Conservation (phyloP, 331 rosid species). For the Quercus lobata region DNA sequence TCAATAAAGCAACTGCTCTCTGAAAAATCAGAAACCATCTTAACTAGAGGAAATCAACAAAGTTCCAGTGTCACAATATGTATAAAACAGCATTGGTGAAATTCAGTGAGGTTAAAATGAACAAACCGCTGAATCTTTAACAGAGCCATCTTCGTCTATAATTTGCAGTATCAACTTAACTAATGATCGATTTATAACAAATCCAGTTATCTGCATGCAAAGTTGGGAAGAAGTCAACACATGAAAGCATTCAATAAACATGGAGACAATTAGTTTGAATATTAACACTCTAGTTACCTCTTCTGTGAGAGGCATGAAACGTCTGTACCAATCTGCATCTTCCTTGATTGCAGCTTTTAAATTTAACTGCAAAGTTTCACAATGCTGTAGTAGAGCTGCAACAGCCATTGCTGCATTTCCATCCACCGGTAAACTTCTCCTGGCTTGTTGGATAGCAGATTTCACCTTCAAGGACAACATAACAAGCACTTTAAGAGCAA, state of each 20-base stretch:
- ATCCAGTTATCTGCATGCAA: slow-evolving; percentile 67
- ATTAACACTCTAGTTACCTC: slow-evolving; percentile 49
- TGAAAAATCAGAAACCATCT: slow-evolving; percentile 16
- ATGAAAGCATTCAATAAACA: slow-evolving; percentile 12
- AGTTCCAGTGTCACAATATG: slow-evolving; percentile 2
- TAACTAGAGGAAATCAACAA: slow-evolving; percentile 14
- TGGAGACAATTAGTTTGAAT: slow-evolving; percentile 11
- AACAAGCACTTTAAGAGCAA: slow-evolving; percentile 22
- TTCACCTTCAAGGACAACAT: slow-evolving; percentile 60
- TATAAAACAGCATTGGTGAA: slow-evolving; percentile 4
- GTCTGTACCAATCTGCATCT: slow-evolving; percentile 67
- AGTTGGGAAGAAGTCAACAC: slow-evolving; percentile 1
- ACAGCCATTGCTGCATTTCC: slow-evolving; percentile 73
- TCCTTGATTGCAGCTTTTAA: slow-evolving; percentile 64
- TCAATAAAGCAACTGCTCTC: background rate
- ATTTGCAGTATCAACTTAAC: slow-evolving; percentile 67
- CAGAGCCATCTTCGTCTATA: slow-evolving; percentile 76
- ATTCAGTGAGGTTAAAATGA: slow-evolving; percentile 7
- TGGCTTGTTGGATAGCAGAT: slow-evolving; percentile 60
- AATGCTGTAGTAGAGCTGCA: slow-evolving; percentile 54
- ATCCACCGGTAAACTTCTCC: slow-evolving; percentile 48
- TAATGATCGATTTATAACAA: slow-evolving; percentile 60
- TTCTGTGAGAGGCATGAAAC: slow-evolving; percentile 86
- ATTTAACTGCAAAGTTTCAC: slow-evolving; percentile 63
- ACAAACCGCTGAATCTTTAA: slow-evolving; percentile 97